Evolutionary conservation across 2,329 filamentous ascomycete species (phyloP), one percentile per base, ranked within the genome.

Genomic region (Talaromyces sp.): DNA sequence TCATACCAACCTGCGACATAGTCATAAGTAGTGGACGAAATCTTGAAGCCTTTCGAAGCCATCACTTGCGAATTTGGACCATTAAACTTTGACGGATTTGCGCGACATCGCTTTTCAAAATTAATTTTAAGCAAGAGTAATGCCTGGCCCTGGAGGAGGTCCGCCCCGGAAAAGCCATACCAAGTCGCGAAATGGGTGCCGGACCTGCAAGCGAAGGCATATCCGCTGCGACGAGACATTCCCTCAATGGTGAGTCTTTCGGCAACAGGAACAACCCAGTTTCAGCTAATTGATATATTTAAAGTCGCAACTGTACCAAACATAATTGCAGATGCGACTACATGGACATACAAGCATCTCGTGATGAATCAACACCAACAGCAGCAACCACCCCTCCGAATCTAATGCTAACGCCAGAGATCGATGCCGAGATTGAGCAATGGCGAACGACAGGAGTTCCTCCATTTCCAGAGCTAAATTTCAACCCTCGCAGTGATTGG

Each of bases 321-420:
- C 95, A 99, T 82, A 97, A 97, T 82, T 95, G 96, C 73, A 91
- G 93, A 74, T 99, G 95, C 80, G 95, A 97, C 72, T 99, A 98
- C 83, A 96, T 97, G 85, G 93, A 98, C 76, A 88, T 89, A 74
- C 87, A 90, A 58, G 84, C 87, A 54, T 84, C 89, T 67, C 79
- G 73, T 57, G 84, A 86, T 69, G 84, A 84, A 79, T 64, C 76
- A 80, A 61, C 79, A 78, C 66, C 80, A 19, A 43, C 25, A 11
- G 19, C 50, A 47, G 82, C 83, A 54, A 83, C 27, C 17, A 19
- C 84, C 68, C 80, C 83, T 67, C 82, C 85, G 22, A 84, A 87
- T 70, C 85, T 98, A 62, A 87, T 95, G 76, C 96, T 93, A 89
- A 93, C 90, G 49, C 89, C 91, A 17, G 89, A 94, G 72, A 91